Base-by-base conservation (phyloP, 139 green algal species). In the Diplosphaera chodatii region DNA sequence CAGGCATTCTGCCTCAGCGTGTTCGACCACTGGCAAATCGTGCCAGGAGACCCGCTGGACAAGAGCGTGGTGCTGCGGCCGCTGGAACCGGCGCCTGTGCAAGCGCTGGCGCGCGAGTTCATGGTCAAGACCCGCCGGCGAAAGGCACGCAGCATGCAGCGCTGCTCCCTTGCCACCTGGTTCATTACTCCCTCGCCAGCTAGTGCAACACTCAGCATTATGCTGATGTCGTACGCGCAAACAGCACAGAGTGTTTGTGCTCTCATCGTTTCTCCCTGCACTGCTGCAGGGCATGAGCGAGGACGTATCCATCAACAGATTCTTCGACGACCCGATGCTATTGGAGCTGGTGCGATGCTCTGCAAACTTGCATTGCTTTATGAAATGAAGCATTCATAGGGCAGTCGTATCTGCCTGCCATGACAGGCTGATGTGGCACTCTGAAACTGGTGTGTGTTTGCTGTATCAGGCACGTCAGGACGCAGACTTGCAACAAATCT, bases 271-370 rank as follows among this genome's bases (percentile, higher is more conserved):
- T n/a, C n/a, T n/a, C n/a, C n/a, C n/a, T 30, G 30, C n/a, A 25
- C 27, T 31, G n/a, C n/a, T 73, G 27, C 67, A 93, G 82, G 96
- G 96, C 73, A 98, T 99, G 96, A 94, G 80, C 64, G 95, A 99
- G 63, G 94, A 99, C 68, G 96, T 99, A 29, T 91, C 81, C 34
- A 91, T 97, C 64, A 89, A 85, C 80, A 93, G 95, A 75, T 98
- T 93, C 91, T 98, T 99, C 71, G 96, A 99, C 77, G 94, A 98
- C 73, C 85, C 88, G 29, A 93, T 98, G 89, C 80, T 99, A 41
- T 70, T 97, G 67, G 88, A 96, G 85, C 86, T 99, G 64, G 94
- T n/a, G n/a, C n/a, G n/a, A n/a, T n/a, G n/a, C n/a, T n/a, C n/a
- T n/a, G n/a, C n/a, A n/a, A n/a, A n/a, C n/a, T n/a, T n/a, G n/a